These are phyloP conservation scores for Clonostachys solani DNA, from an alignment of 2,329 filamentous ascomycete genomes.

Conservation along the genomic window DNA sequence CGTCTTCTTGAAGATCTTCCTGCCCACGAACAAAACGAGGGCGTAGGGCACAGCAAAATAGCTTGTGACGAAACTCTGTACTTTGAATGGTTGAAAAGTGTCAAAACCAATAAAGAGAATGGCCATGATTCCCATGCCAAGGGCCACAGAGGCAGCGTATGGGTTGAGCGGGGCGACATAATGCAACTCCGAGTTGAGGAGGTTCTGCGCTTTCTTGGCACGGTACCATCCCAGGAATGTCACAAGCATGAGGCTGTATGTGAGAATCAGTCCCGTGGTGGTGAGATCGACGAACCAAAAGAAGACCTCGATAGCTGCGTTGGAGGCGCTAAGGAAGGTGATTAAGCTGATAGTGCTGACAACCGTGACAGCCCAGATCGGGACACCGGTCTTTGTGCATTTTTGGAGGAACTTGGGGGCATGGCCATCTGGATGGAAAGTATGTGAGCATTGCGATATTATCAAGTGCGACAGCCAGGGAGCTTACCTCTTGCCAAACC, in stretches of 20 bases:
- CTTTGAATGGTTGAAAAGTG: constrained; percentile 44
- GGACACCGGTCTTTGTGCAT: constrained; percentile 57
- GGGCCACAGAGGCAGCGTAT: constrained; percentile 43
- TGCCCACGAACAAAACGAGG: constrained; percentile 54
- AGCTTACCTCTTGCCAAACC: constrained; percentile 30
- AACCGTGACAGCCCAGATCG: constrained; percentile 51
- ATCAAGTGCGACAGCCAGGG: no score
- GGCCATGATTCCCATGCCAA: constrained; percentile 38
- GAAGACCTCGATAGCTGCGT: constrained; percentile 41
- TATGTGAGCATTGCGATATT: no score
- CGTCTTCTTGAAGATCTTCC: constrained; percentile 62
- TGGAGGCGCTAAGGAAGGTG: constrained; percentile 46
- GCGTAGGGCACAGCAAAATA: constrained; percentile 52
- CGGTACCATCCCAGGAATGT: neutral
- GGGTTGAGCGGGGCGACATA: constrained; percentile 46
- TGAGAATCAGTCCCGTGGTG: constrained; percentile 55
- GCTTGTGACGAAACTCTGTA: constrained; percentile 42
- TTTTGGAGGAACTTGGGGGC: constrained; percentile 49
- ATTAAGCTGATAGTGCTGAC: constrained; percentile 49
- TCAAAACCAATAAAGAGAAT: constrained; percentile 54
- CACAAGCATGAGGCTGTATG: constrained; percentile 13
- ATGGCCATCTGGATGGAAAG: constrained; percentile 31
- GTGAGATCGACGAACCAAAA: constrained; percentile 52
- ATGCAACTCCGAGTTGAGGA: constrained; percentile 38
- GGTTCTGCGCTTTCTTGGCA: constrained; percentile 14